A percentile compares a stretch with the other conserved stretches of the same genome.
These are phyloP conservation scores for Odonthalia washingtoniensis DNA, from an alignment of 31 red algal genomes.

Conservation along the genomic window DNA sequence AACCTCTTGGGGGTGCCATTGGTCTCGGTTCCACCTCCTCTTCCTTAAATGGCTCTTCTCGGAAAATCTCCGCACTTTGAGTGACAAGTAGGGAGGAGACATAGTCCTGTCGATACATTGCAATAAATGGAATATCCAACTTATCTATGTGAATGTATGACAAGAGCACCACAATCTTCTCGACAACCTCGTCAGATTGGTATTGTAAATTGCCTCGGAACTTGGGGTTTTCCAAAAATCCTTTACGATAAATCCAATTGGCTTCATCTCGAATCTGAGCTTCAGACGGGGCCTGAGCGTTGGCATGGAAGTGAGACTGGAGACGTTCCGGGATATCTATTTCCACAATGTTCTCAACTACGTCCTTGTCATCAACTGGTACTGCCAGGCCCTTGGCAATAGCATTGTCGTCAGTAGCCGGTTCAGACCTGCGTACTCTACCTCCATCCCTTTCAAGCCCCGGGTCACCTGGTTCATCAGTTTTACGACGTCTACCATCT, in stretches of 20 bases:
- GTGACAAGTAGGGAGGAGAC: conserved; percentile 67
- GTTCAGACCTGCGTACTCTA: not conserved
- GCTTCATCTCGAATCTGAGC: conserved; percentile 70
- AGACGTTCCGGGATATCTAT: conserved; percentile 84
- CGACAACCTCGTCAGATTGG: conserved; percentile 46
- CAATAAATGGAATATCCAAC: conserved; percentile 92
- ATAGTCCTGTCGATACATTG: conserved; percentile 83
- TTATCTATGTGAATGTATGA: conserved; percentile 91
- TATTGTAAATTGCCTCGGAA: conserved; percentile 44
- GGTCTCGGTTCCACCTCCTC: not conserved
- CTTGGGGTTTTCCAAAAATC: conserved; percentile 60
- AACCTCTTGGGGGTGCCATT: conserved; percentile 53
- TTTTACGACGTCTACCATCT: conserved; percentile 16
- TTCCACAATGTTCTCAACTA: conserved; percentile 50
- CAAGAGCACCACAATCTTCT: conserved; percentile 75
- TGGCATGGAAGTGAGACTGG: conserved; percentile 77
- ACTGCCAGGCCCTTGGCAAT: conserved; percentile 54
- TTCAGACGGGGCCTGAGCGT: conserved; percentile 51
- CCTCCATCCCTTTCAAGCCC: conserved; percentile 35
- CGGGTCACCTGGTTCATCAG: conserved; percentile 18
- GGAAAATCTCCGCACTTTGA: conserved; percentile 45
- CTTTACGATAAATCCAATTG: conserved; percentile 79
- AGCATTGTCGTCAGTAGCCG: conserved; percentile 6
- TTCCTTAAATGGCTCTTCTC: not conserved
- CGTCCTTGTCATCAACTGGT: conserved; percentile 53